phyloP scores from a whole-genome alignment of 768 basidiomycete species.

The Trametes maxima region DNA sequence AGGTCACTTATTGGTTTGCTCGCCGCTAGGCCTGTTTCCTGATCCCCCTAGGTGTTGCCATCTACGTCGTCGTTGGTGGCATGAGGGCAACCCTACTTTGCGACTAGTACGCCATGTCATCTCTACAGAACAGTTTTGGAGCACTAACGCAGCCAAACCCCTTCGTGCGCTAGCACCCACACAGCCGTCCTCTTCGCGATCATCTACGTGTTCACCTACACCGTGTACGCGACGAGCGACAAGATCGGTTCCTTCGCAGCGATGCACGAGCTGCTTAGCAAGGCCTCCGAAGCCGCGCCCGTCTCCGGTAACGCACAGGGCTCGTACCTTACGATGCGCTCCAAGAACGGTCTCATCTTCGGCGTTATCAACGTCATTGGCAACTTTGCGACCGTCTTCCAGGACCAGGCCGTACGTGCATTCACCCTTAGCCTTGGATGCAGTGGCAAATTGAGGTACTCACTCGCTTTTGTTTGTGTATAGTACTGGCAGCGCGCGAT shows the following conservation, averaged over 20 bases:
- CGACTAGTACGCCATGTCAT: constrained; percentile 68
- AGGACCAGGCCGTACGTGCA: constrained; percentile 42
- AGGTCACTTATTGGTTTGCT: background rate
- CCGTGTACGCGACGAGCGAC: constrained; percentile 76
- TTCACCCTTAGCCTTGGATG: background rate
- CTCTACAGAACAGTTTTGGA: background rate
- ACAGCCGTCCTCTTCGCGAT: constrained; percentile 86
- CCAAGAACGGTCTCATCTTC: constrained; percentile 57
- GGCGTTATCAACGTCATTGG: constrained; percentile 88
- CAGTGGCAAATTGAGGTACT: background rate
- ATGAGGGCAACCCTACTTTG: constrained; percentile 87
- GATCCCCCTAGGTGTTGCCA: constrained; percentile 83
- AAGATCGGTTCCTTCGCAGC: constrained; percentile 77
- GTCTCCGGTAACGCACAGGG: constrained; percentile 84
- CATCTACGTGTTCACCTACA: constrained; percentile 75
- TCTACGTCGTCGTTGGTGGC: constrained; percentile 86
- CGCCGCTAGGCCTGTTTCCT: constrained; percentile 75
- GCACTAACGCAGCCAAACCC: background rate
- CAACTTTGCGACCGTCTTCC: constrained; percentile 71
- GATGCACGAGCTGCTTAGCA: constrained; percentile 81
- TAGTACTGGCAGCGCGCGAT: constrained; percentile 91
- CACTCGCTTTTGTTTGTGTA: background rate
- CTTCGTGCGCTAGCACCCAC: constrained; percentile 62
- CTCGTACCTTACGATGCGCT: constrained; percentile 67
- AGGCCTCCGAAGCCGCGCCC: constrained; percentile 55